A percentile compares a stretch with the other conserved stretches of the same genome.
phyloP scores from a whole-genome alignment of 768 basidiomycete species.

The Lactarius hengduanensis region DNA sequence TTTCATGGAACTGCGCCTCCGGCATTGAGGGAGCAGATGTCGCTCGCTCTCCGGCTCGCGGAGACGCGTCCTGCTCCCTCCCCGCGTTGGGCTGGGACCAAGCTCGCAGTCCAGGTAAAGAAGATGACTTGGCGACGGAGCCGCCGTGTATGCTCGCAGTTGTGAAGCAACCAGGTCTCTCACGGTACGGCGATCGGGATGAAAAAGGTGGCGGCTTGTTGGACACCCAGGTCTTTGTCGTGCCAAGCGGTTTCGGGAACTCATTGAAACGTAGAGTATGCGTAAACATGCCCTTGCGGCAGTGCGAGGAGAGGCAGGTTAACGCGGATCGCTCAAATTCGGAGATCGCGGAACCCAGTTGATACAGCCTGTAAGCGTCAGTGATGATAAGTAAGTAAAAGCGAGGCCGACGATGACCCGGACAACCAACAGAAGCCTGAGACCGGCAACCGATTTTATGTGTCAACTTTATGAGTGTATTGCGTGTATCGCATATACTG shows the following conservation, averaged over 20 bases:
- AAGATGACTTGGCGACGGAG: slow-evolving; percentile 32
- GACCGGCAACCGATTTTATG: neutral
- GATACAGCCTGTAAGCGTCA: neutral
- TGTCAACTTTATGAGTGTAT: neutral
- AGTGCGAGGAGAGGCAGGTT: neutral
- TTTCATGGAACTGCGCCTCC: neutral
- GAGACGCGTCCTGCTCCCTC: slow-evolving; percentile 45
- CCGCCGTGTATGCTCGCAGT: too few relatives aligned
- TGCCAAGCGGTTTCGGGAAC: neutral
- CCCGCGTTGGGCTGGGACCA: slow-evolving; percentile 49
- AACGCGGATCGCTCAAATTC: neutral
- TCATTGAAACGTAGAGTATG: neutral
- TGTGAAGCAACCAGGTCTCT: neutral
- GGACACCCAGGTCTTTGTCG: neutral
- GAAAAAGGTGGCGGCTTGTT: slow-evolving; percentile 33
- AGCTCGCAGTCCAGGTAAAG: slow-evolving; percentile 46
- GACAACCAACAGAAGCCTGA: neutral
- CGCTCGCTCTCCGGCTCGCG: slow-evolving; percentile 71
- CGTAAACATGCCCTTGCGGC: neutral
- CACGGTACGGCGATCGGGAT: slow-evolving; percentile 36
- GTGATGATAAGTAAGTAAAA: neutral
- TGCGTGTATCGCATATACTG: neutral
- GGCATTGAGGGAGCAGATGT: slow-evolving; percentile 45
- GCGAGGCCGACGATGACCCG: neutral
- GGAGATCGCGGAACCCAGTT: neutral